Conservation (phyloP, 1,284 basidiomycete species). For the Grifola frondosa region DNA sequence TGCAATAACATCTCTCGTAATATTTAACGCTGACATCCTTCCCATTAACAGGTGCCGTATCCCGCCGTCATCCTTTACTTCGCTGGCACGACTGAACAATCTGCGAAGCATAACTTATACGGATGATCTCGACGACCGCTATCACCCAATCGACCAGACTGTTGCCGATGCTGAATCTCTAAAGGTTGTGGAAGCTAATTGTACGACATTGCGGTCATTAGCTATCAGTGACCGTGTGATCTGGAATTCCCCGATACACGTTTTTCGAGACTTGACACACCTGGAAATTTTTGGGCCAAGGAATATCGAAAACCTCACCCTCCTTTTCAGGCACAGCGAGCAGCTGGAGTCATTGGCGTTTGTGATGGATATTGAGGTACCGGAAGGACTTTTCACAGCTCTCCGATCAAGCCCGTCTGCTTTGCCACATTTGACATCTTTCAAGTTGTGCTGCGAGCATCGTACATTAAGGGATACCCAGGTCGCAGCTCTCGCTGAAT, state of each 20-base stretch:
- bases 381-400: background rate
- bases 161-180: no score
- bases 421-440: slow-evolving; percentile 12
- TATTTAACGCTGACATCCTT: no score
- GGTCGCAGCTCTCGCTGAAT: background rate
- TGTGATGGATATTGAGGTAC: background rate
- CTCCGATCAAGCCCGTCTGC: slow-evolving; percentile 3
- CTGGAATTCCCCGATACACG: slow-evolving; percentile 1
- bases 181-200: no score
- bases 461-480: background rate
- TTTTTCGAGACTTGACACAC: slow-evolving; percentile 3
- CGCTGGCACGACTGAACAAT: no score
- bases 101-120: no score
- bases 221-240: slow-evolving; percentile 1
- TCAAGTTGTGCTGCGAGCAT: slow-evolving; percentile 12
- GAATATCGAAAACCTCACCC: background rate
- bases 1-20: no score
- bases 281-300: slow-evolving; percentile 2
- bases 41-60: no score
- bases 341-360: slow-evolving; percentile 6
- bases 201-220: no score
- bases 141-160: no score
- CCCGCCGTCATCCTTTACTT: no score
- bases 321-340: slow-evolving; percentile 6
- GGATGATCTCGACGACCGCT: no score